A percentile compares a stretch with the other conserved stretches of the same genome.
phyloP scores from a whole-genome alignment of 2,329 filamentous ascomycete species.

The Diplocarpon mali region DNA sequence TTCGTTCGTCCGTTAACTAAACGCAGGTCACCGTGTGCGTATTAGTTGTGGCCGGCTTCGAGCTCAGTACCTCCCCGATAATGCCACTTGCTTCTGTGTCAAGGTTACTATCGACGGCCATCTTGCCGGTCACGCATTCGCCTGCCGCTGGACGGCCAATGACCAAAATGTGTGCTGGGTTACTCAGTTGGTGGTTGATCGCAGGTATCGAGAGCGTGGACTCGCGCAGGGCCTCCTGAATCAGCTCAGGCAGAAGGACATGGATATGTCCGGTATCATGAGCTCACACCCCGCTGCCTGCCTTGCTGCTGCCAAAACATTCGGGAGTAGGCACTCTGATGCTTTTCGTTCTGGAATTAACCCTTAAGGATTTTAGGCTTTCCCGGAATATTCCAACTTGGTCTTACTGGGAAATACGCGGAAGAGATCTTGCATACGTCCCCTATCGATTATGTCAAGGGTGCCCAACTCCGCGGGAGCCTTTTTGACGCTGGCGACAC shows the following conservation, averaged over 20 bases:
- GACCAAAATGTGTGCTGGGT: too few relatives aligned
- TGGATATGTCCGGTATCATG: conserved; percentile 31
- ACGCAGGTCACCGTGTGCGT: too few relatives aligned
- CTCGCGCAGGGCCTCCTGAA: conserved; percentile 29
- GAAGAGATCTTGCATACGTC: conserved; percentile 4
- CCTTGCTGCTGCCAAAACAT: conserved; percentile 26
- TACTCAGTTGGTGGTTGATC: conserved; percentile 32
- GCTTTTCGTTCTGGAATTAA: conserved; percentile 5
- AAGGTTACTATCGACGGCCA: too few relatives aligned
- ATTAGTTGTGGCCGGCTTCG: too few relatives aligned
- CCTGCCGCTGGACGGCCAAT: too few relatives aligned
- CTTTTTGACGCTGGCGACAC: conserved; percentile 3
- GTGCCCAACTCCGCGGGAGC: conserved; percentile 4
- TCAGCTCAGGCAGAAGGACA: conserved; percentile 19
- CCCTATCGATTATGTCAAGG: conserved; percentile 7
- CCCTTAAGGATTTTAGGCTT: conserved; percentile 14
- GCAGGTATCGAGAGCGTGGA: conserved; percentile 26
- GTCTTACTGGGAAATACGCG: conserved; percentile 20
- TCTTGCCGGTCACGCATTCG: too few relatives aligned
- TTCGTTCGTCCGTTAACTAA: too few relatives aligned
- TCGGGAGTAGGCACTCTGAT: conserved; percentile 21
- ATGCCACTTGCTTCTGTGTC: too few relatives aligned
- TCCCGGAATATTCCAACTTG: conserved; percentile 20
- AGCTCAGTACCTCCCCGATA: too few relatives aligned
- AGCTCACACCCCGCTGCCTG: conserved; percentile 31